Evolutionary conservation across 2,329 filamentous ascomycete genomes (phyloP), one percentile per base, ranked within the genome.

Genomic region (Dactylella cylindrospora): DNA sequence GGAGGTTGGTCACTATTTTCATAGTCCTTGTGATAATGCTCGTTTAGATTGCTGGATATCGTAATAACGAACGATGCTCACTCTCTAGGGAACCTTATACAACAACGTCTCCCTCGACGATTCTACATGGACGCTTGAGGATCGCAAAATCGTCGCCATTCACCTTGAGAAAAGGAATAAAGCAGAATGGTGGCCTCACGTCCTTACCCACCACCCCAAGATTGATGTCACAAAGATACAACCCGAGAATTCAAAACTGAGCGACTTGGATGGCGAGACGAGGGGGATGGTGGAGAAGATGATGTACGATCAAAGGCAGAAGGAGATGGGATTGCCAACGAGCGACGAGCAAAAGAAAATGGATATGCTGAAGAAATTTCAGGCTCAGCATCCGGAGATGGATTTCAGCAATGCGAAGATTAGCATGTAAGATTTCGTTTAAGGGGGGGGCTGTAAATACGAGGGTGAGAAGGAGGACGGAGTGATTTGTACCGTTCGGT

Each of bases 271-370:
- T 71, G 93, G 93, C 64, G 87, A 95, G 79, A 98, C 93, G 49
- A 82, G 93, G 66, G 82, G 84, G 59, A 97, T 98, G 91, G 93
- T 98, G 36, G 93, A 98, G 83, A 98, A 98, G 82, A 98, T 98
- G 93, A 98, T 98, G 93, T 98, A 81, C 70, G 93, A 98, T 77
- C 93, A 98, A 79, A 80, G 87, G 67, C 90, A 97, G 77, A 98
- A 98, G 82, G 90, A 97, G 77, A 78, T 81, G 74, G 93, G 93
- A 3, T 80, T 86, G 74, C 88, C 90, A 39, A 90, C 85, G 9
- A 95, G 88, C 67, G 93, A 97, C 68, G 93, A 98, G 77, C 84
- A 95, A 80, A 88, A 90, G 79, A 97, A 97, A 81, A 75, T 84
- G 71, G 91, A 98, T 52, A 85, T 98, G 69, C 76, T 98, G 72